Evolutionary conservation across 345 rosid genomes (phyloP).

Genomic region (Euclidium syriacum): DNA sequence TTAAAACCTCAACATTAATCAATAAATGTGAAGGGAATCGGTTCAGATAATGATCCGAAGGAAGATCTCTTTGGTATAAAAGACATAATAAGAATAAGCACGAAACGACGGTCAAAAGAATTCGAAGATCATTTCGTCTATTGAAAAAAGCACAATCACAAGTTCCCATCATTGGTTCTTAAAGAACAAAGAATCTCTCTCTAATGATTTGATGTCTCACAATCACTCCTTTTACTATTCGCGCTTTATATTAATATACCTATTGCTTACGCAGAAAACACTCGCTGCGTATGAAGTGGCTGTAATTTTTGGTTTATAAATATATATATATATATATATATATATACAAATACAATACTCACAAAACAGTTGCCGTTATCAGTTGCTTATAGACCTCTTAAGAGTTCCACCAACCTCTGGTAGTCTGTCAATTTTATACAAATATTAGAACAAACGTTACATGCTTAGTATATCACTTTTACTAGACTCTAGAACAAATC

Average conservation of each 20-base stretch:
- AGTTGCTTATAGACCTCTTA: too few species aligned
- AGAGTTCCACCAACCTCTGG: too few species aligned
- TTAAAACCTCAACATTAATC: not conserved
- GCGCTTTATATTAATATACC: conserved; percentile 12
- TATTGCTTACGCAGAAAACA: conserved; percentile 18
- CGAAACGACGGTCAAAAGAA: conserved; percentile 26
- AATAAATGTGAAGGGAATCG: conserved; percentile 5
- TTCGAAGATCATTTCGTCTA: conserved; percentile 16
- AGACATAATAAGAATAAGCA: conserved; percentile 11
- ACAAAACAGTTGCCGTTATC: too few species aligned
- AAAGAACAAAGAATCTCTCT: conserved; percentile 19
- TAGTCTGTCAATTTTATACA: too few species aligned
- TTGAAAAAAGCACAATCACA: conserved; percentile 24
- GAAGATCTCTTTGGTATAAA: conserved; percentile 23
- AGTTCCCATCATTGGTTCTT: conserved; percentile 30
- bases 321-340: too few species aligned
- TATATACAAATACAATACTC: too few species aligned
- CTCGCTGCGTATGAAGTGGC: conserved; percentile 2
- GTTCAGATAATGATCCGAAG: conserved; percentile 19
- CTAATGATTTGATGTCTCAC: conserved; percentile 29
- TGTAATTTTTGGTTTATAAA: not conserved
- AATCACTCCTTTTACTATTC: conserved; percentile 12
- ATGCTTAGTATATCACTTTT: too few species aligned
- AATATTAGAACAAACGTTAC: too few species aligned
- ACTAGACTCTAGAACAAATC: too few species aligned